phyloP scores from a whole-genome alignment of 1,284 basidiomycete species.

The Boletellus deceptivus region DNA sequence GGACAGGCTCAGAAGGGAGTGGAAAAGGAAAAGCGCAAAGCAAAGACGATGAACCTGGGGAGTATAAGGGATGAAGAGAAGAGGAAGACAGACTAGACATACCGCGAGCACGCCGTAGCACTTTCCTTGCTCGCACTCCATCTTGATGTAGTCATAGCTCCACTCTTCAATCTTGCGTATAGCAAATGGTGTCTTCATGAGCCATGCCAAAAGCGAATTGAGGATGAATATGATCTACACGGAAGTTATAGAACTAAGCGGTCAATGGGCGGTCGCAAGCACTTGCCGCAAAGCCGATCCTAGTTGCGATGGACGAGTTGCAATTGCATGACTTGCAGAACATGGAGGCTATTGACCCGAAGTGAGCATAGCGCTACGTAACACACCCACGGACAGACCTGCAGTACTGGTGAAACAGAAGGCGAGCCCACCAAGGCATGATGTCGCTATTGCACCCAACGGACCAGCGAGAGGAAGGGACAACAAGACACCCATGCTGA shows the following conservation, averaged over 20 bases:
- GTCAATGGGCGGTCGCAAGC: background rate
- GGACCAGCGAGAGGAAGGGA: constrained; percentile 86
- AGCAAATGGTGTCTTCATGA: constrained; percentile 89
- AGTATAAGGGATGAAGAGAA: background rate
- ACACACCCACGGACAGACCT: constrained; percentile 40
- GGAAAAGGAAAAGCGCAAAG: constrained; percentile 91
- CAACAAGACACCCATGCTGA: constrained; percentile 73
- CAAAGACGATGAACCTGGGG: constrained; percentile 91
- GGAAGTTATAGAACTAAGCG: constrained; percentile 2
- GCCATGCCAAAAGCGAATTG: constrained; percentile 96
- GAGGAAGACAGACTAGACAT: constrained; percentile 28
- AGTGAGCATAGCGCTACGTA: background rate
- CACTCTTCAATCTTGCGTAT: constrained; percentile 89
- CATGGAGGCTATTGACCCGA: constrained; percentile 68
- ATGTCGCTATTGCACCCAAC: constrained; percentile 72
- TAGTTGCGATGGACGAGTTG: constrained; percentile 97
- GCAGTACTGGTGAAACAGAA: constrained; percentile 85
- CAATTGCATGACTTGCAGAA: constrained; percentile 99
- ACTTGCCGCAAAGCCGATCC: constrained; percentile 88
- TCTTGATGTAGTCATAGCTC: constrained; percentile 97
- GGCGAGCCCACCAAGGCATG: constrained; percentile 78
- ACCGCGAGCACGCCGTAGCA: constrained; percentile 98
- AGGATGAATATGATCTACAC: constrained; percentile 89
- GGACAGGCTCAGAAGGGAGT: constrained; percentile 75
- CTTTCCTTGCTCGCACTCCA: constrained; percentile 90